Conservation (phyloP, 352 stramenopile species). For the Phytophthora melonis region DNA sequence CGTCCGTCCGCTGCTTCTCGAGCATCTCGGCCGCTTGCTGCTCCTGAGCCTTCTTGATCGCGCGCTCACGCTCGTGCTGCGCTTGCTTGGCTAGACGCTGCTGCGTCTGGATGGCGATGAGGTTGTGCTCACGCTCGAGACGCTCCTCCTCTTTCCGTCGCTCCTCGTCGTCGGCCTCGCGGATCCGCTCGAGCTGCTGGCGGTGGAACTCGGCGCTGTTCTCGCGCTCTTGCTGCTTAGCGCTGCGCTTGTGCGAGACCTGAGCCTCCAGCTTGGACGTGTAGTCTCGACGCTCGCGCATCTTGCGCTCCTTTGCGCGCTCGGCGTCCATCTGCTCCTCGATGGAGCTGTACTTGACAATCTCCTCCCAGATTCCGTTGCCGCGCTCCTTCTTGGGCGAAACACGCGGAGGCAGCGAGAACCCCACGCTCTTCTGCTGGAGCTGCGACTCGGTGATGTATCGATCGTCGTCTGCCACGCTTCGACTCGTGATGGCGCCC, state of each 20-base stretch:
- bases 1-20: slow-evolving; percentile 62
- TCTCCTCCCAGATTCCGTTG: slow-evolving; percentile 86
- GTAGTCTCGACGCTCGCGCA: slow-evolving; percentile 49
- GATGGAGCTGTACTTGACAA: slow-evolving; percentile 80
- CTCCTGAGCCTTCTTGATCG: slow-evolving; percentile 65
- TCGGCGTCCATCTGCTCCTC: slow-evolving; percentile 73
- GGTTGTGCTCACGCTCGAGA: slow-evolving; percentile 61
- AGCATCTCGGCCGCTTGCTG: slow-evolving; percentile 52
- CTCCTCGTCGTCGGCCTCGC: slow-evolving; percentile 65
- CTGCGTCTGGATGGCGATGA: slow-evolving; percentile 76
- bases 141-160: slow-evolving; percentile 61
- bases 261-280: slow-evolving; percentile 60
- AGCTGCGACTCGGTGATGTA: slow-evolving; percentile 78
- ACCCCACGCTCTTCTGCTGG: slow-evolving; percentile 76
- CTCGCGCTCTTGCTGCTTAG: slow-evolving; percentile 48
- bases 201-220: slow-evolving; percentile 61
- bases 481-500: slow-evolving; percentile 5
- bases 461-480: slow-evolving; percentile 51
- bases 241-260: slow-evolving; percentile 55
- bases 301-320: slow-evolving; percentile 42
- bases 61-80: slow-evolving; percentile 58
- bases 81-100: slow-evolving; percentile 69
- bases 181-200: slow-evolving; percentile 56
- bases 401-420: slow-evolving; percentile 62
- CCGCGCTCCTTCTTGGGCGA: slow-evolving; percentile 83